Conservation (phyloP, 1,139 yeast genomes). For the Sporopachydermia cereana region DNA sequence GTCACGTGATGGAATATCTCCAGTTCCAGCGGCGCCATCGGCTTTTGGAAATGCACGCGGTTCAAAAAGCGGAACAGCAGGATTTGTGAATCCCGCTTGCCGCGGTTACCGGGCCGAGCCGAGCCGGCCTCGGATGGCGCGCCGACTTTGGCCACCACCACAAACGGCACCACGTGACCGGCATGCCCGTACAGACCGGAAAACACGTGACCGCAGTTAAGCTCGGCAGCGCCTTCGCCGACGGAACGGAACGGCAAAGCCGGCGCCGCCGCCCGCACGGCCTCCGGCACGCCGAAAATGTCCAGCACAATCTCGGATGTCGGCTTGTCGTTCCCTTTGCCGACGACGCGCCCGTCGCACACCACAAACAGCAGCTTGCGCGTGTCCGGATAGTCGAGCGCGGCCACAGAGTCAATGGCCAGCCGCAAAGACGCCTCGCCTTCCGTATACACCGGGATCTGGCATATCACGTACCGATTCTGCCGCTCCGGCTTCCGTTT, state of each 20-base stretch:
- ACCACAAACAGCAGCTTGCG: constrained; percentile 27
- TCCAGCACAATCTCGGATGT: constrained; percentile 30
- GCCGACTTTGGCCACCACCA: constrained; percentile 30
- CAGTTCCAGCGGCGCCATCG: constrained; percentile 30
- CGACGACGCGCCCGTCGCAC: constrained; percentile 31
- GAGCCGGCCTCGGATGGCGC: constrained; percentile 20
- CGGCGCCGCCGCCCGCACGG: constrained; percentile 26
- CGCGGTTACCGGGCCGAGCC: constrained; percentile 29
- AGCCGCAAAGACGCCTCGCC: constrained; percentile 28
- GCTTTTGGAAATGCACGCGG: constrained; percentile 26
- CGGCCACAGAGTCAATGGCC: constrained; percentile 29
- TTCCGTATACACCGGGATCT: constrained; percentile 31
- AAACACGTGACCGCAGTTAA: constrained; percentile 28
- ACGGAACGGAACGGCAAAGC: constrained; percentile 26
- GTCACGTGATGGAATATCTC: constrained; percentile 30
- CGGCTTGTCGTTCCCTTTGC: constrained; percentile 29
- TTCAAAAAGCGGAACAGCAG: constrained; percentile 28
- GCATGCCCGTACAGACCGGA: constrained; percentile 29
- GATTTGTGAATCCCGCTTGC: constrained; percentile 33
- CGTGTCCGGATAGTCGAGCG: constrained; percentile 26
- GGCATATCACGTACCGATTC: constrained; percentile 29
- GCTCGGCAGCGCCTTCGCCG: constrained; percentile 28
- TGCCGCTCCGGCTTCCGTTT: constrained; percentile 25
- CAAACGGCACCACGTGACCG: constrained; percentile 28
- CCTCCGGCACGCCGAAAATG: constrained; percentile 24